Evolutionary conservation across 805 yeast genomes (phyloP).

Genomic region (Sugiyamaella lignohabitans): DNA sequence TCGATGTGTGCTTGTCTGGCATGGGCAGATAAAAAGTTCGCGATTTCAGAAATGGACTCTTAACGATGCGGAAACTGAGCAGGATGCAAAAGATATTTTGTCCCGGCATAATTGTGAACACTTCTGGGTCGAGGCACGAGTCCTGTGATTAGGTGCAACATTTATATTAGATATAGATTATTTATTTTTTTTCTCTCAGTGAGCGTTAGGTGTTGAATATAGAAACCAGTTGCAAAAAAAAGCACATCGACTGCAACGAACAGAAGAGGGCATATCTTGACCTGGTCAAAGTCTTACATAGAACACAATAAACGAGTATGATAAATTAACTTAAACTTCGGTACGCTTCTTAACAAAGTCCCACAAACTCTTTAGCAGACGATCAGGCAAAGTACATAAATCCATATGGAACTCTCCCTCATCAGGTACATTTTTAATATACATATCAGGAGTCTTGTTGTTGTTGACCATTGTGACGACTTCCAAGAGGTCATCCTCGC

Average conservation of each 20-base stretch:
- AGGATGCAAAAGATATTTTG: slow-evolving; percentile 45
- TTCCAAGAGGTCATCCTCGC: slow-evolving; percentile 87
- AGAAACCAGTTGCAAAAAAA: too few species aligned
- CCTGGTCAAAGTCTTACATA: too few species aligned
- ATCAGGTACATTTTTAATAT: slow-evolving; percentile 89
- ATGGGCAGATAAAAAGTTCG: slow-evolving; percentile 51
- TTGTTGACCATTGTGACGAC: slow-evolving; percentile 98
- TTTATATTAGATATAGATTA: not conserved
- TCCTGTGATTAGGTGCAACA: too few species aligned
- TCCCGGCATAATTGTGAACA: slow-evolving; percentile 48
- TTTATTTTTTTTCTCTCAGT: too few species aligned
- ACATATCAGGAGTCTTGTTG: slow-evolving; percentile 91
- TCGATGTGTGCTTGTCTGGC: slow-evolving; percentile 55
- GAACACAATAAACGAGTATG: too few species aligned
- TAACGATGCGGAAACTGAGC: slow-evolving; percentile 46
- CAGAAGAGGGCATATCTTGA: too few species aligned
- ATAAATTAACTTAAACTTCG: slow-evolving; percentile 14
- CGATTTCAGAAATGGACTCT: slow-evolving; percentile 67
- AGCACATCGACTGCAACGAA: too few species aligned
- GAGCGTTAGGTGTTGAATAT: too few species aligned
- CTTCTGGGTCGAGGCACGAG: slow-evolving; percentile 48
- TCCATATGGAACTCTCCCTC: slow-evolving; percentile 98
- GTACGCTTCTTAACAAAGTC: slow-evolving; percentile 79
- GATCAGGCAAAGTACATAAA: slow-evolving; percentile 86
- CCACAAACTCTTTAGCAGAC: slow-evolving; percentile 85